Base-by-base conservation (phyloP, 129 eudicot species). In the Rutidosis leptorrhynchoides region DNA sequence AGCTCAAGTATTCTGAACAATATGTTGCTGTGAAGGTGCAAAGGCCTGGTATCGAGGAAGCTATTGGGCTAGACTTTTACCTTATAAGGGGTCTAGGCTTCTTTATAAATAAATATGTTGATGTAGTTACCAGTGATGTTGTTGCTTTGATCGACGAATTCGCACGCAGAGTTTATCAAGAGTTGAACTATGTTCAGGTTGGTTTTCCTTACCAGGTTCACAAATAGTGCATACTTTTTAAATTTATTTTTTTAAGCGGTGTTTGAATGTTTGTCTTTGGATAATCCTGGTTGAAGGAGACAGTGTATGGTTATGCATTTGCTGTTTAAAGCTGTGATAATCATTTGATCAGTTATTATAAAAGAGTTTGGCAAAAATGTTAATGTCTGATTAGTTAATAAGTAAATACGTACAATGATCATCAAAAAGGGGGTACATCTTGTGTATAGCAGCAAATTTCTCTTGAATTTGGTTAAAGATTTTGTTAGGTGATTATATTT, bases 111-210 rank as follows among this genome's bases (percentile, higher is more conserved):
- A 83, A 82, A 72, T 93, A 93, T 27, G 96, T 82, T 14, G 90
- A 85, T 68, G 24, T 93, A 58, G 57, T 93, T 22, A 40, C 87
- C 55, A 93, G 96, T 70, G 98, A 93, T 58, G 92, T 89, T 48
- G 95, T 88, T 67, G 98, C 96, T 68, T 89, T 93, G 40, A 78
- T 93, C 26, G 98, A 93, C 49, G 96, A 93, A 82, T 93, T 93
- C 71, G 98, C 96, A 30, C 68, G 95, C 56, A 83, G 98, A 86
- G 98, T 93, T 80, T 93, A 83, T 77, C 96, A 93, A 82, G 98
- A 93, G 83, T 89, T 93, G 67, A 93, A 93, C 70, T 93, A 93
- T 33, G 98, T 93, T 27, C 98, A 93, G 98, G 98, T 93, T 75
- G 62, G 94, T 72, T 54, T 65, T 62, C 42, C 54, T 35, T 70